phyloP scores from a whole-genome alignment of 768 basidiomycete genomes.

The Rhodotorula diobovata region DNA sequence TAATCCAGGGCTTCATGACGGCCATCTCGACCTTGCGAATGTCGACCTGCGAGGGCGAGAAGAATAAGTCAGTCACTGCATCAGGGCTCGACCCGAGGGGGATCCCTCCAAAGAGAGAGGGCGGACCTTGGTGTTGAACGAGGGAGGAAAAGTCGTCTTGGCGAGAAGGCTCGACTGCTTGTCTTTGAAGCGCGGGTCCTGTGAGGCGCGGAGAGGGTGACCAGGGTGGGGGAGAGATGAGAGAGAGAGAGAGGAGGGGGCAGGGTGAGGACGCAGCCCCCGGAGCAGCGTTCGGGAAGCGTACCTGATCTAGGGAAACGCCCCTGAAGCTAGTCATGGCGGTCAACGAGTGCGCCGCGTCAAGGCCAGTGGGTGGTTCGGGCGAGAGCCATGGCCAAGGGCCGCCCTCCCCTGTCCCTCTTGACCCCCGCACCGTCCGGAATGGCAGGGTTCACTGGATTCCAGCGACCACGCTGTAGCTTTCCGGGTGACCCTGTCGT shows the following conservation, averaged over 20 bases:
- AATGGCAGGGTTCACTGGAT: too few relatives aligned
- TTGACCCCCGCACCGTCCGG: too few relatives aligned
- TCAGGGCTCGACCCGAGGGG: not conserved
- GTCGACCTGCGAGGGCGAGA: slow-evolving; percentile 31
- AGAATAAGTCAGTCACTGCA: not conserved
- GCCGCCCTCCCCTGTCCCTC: too few relatives aligned
- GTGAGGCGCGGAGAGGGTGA: not conserved
- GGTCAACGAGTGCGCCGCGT: too few relatives aligned
- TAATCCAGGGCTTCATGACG: slow-evolving; percentile 92
- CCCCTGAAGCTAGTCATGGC: not conserved
- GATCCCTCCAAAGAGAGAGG: not conserved
- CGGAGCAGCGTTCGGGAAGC: not conserved
- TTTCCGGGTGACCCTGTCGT: too few relatives aligned
- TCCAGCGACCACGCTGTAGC: too few relatives aligned
- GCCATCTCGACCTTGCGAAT: slow-evolving; percentile 51
- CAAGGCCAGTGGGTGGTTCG: too few relatives aligned
- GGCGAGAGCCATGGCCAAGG: not conserved
- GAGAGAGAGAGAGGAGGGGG: not conserved
- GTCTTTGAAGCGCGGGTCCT: slow-evolving; percentile 28
- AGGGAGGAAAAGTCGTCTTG: slow-evolving; percentile 37
- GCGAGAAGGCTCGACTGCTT: slow-evolving; percentile 10
- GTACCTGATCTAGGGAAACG: not conserved
- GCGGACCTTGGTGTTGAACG: slow-evolving; percentile 38
- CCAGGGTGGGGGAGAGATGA: not conserved
- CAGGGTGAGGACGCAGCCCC: not conserved